Conservation (phyloP, 2,329 filamentous ascomycete genomes). For the Phoma sp. region DNA sequence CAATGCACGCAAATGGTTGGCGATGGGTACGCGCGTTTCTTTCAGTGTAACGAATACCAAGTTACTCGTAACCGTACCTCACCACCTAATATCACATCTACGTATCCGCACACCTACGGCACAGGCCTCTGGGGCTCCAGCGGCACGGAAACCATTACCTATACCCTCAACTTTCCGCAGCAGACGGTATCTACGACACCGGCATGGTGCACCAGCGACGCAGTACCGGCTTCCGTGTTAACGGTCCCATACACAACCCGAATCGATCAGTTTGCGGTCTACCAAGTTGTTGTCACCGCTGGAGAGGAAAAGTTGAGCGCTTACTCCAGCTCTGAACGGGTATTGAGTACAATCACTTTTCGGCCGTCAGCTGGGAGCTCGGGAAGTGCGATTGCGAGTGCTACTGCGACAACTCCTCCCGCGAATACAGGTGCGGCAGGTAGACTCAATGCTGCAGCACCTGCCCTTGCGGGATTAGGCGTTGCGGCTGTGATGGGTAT, state of each 20-base stretch:
- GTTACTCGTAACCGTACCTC: neutral
- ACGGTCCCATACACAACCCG: neutral
- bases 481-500: constrained; percentile 1
- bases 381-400: neutral
- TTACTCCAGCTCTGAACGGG: neutral
- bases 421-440: constrained; percentile 9
- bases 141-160: constrained; percentile 3
- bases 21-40: constrained; percentile 1
- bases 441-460: neutral
- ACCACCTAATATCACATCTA: neutral
- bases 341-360: neutral
- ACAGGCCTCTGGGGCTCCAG: constrained; percentile 9
- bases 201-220: constrained; percentile 11
- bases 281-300: constrained; percentile 10
- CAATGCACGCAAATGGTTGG: neutral
- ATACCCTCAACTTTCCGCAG: neutral
- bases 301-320: constrained; percentile 13
- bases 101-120: constrained; percentile 8
- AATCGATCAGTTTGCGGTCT: neutral
- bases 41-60: neutral
- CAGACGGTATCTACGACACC: neutral
- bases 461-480: constrained; percentile 6
- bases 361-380: neutral
- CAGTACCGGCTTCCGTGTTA: neutral
- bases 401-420: neutral